Evolutionary conservation across 352 stramenopile species (phyloP).

Genomic region (Phytophthora melonis): DNA sequence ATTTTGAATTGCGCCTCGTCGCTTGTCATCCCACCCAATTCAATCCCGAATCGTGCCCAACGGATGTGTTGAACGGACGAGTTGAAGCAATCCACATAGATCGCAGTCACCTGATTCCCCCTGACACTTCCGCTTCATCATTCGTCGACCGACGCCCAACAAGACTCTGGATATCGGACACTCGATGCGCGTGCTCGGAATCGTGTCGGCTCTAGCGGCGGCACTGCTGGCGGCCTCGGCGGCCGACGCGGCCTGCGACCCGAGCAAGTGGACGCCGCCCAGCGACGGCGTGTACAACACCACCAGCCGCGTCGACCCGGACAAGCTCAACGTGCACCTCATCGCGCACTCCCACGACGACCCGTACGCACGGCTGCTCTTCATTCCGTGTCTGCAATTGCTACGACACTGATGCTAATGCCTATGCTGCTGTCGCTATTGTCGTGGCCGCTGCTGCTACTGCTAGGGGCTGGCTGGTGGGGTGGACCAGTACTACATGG

Average conservation of each 20-base stretch:
- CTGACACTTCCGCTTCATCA: too few relatives aligned
- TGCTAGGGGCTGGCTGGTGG: slow-evolving; percentile 93
- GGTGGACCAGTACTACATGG: slow-evolving; percentile 98
- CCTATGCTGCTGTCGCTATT: slow-evolving; percentile 1
- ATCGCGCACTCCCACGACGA: slow-evolving; percentile 98
- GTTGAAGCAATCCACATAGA: too few relatives aligned
- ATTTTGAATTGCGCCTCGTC: too few relatives aligned
- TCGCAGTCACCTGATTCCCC: too few relatives aligned
- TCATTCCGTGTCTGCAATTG: slow-evolving; percentile 19
- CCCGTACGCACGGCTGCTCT: slow-evolving; percentile 50
- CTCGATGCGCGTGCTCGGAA: slow-evolving; percentile 12
- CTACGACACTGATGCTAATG: background rate
- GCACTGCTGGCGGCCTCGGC: slow-evolving; percentile 15
- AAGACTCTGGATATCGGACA: too few relatives aligned
- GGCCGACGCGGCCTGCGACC: slow-evolving; percentile 44
- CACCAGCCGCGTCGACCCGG: slow-evolving; percentile 42
- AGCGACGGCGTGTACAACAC: slow-evolving; percentile 81
- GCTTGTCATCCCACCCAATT: too few relatives aligned
- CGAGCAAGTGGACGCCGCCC: slow-evolving; percentile 73
- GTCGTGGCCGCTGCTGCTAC: slow-evolving; percentile 24
- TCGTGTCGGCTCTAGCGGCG: background rate
- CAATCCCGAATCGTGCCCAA: too few relatives aligned
- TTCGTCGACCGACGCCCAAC: too few relatives aligned
- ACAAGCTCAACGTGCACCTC: slow-evolving; percentile 96
- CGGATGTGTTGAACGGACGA: too few relatives aligned